phyloP scores from a whole-genome alignment of 345 rosid species.

The Syzygium aqueum region DNA sequence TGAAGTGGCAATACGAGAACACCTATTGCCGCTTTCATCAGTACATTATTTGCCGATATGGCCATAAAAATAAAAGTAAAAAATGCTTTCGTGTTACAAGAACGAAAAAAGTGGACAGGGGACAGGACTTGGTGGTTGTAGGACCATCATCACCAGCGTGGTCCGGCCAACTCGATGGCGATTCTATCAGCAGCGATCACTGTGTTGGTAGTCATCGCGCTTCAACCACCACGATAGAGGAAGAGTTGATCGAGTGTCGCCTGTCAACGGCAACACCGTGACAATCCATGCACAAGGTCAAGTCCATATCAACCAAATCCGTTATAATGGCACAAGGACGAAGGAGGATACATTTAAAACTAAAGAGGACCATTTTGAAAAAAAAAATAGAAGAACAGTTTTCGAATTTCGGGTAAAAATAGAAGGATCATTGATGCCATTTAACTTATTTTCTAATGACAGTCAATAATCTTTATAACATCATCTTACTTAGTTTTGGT shows the following conservation, averaged over 20 bases:
- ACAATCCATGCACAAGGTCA: background rate
- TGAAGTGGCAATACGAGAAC: background rate
- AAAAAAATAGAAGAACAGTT: background rate
- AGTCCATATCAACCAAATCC: background rate
- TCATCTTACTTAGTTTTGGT: background rate
- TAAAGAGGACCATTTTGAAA: background rate
- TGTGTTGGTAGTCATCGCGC: background rate
- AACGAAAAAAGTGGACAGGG: background rate
- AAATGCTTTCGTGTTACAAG: background rate
- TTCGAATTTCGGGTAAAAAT: background rate
- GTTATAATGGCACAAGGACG: background rate
- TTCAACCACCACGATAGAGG: background rate
- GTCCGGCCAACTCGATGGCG: background rate
- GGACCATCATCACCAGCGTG: background rate
- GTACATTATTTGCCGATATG: background rate
- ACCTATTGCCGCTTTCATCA: background rate
- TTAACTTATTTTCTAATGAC: background rate
- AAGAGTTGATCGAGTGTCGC: background rate
- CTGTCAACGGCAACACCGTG: background rate
- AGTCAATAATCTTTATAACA: background rate
- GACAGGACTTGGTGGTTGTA: background rate
- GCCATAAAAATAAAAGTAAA: background rate
- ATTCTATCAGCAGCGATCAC: too few species aligned
- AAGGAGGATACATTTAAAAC: background rate
- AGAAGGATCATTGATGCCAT: background rate